Conservation (phyloP, 352 stramenopile species). For the Phytophthora pisi region DNA sequence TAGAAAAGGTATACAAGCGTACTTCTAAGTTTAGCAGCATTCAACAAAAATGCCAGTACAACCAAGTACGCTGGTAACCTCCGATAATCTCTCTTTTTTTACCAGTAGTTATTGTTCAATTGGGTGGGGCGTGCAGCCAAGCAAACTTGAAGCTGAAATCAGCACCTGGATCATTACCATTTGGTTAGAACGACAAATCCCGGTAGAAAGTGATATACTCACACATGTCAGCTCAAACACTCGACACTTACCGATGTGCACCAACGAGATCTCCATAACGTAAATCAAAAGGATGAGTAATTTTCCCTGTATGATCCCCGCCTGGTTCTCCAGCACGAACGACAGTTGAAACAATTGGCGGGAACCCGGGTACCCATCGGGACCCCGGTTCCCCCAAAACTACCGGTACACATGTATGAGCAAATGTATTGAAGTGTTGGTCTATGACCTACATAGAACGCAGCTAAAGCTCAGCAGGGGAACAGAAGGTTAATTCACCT, state of each 20-base stretch:
- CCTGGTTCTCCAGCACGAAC: slow-evolving; percentile 26
- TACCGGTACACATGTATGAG: too few relatives aligned
- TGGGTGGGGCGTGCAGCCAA: background rate
- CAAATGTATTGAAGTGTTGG: too few relatives aligned
- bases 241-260: background rate
- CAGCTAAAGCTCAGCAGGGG: too few relatives aligned
- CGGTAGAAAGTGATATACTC: background rate
- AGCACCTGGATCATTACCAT: background rate
- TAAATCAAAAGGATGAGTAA: slow-evolving; percentile 3
- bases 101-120: background rate
- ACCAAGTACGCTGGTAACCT: too few relatives aligned
- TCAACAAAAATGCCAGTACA: background rate
- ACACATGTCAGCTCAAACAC: background rate
- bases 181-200: background rate
- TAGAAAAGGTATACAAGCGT: background rate
- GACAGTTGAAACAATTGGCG: too few relatives aligned
- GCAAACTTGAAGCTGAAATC: slow-evolving; percentile 10
- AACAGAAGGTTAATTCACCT: too few relatives aligned
- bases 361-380: too few relatives aligned
- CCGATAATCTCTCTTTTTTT: too few relatives aligned
- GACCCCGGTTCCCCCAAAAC: too few relatives aligned
- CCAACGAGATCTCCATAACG: background rate
- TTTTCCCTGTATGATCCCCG: slow-evolving; percentile 22
- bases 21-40: background rate
- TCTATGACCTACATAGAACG: too few relatives aligned